phyloP scores from a whole-genome alignment of 2,329 filamentous ascomycete species.

The Talaromyces sp. region DNA sequence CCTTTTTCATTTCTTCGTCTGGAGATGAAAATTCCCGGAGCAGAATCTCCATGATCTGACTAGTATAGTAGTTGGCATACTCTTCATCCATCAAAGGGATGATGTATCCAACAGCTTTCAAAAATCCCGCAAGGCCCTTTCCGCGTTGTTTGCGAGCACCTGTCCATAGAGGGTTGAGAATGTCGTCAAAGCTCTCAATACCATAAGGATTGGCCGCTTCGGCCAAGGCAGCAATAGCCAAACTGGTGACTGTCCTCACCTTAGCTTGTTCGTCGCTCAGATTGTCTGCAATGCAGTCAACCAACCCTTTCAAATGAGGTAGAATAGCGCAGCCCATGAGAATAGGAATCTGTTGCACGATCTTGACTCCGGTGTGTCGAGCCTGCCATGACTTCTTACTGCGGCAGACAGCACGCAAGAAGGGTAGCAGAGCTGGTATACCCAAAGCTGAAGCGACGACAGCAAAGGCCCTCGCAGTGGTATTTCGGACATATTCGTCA shows the following conservation, averaged over 20 bases:
- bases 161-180: constrained; percentile 94
- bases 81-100: constrained; percentile 99
- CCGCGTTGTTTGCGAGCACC: constrained; percentile 93
- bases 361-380: constrained; percentile 96
- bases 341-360: constrained; percentile 97
- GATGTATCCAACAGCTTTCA: constrained; percentile 97
- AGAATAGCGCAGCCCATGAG: constrained; percentile 97
- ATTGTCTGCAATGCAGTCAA: constrained; percentile 94
- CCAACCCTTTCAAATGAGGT: constrained; percentile 89
- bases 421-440: constrained; percentile 90
- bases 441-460: constrained; percentile 95
- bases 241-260: constrained; percentile 89
- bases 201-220: constrained; percentile 97
- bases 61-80: constrained; percentile 98
- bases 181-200: constrained; percentile 98
- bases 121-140: constrained; percentile 89
- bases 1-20: constrained; percentile 99
- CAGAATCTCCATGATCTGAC: constrained; percentile 97
- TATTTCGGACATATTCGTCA: constrained; percentile 97
- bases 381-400: constrained; percentile 99
- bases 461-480: constrained; percentile 92
- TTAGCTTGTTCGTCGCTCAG: constrained; percentile 97
- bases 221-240: constrained; percentile 90
- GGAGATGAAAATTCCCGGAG: constrained; percentile 93
- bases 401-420: constrained; percentile 89